A percentile compares a stretch with the other conserved stretches of the same genome.
These are phyloP conservation scores for Amanita molliuscula DNA, from an alignment of 768 basidiomycete genomes.

Conservation along the genomic window DNA sequence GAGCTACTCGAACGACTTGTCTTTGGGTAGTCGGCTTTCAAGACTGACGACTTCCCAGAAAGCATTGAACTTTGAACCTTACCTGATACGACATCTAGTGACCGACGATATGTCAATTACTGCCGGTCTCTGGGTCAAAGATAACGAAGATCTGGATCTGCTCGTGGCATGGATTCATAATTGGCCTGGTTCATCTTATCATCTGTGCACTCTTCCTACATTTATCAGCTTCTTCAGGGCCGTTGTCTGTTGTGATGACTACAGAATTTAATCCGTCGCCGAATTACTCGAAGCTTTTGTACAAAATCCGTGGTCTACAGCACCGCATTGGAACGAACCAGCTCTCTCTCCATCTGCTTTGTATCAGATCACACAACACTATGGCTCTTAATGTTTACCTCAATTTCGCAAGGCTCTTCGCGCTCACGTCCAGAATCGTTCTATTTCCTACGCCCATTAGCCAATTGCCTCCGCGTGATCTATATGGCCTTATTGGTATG, in stretches of 20 bases:
- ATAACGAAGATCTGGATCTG: constrained; percentile 20
- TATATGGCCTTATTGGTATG: constrained; percentile 10
- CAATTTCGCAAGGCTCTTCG: constrained; percentile 54
- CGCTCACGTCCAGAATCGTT: constrained; percentile 34
- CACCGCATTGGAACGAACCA: constrained; percentile 13
- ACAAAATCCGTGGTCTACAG: constrained; percentile 15
- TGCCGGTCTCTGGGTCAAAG: constrained; percentile 42
- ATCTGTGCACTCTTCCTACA: not conserved
- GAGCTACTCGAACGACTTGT: constrained; percentile 12
- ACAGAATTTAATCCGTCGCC: constrained; percentile 14
- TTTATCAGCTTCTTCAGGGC: constrained; percentile 21
- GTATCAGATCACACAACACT: constrained; percentile 24
- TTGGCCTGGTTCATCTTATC: constrained; percentile 31
- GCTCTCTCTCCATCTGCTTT: constrained; percentile 38
- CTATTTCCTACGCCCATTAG: constrained; percentile 40
- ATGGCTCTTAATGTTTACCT: constrained; percentile 42
- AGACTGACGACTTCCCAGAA: constrained; percentile 22
- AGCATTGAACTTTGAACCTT: constrained; percentile 23
- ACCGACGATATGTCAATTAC: constrained; percentile 18
- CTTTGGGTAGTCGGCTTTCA: constrained; percentile 23
- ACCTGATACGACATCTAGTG: constrained; percentile 15
- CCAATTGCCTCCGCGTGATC: constrained; percentile 11
- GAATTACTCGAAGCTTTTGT: constrained; percentile 17
- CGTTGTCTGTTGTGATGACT: constrained; percentile 38
- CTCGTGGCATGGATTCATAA: constrained; percentile 23